phyloP scores from a whole-genome alignment of 257 asterid genomes.

The Mitragyna speciosa region DNA sequence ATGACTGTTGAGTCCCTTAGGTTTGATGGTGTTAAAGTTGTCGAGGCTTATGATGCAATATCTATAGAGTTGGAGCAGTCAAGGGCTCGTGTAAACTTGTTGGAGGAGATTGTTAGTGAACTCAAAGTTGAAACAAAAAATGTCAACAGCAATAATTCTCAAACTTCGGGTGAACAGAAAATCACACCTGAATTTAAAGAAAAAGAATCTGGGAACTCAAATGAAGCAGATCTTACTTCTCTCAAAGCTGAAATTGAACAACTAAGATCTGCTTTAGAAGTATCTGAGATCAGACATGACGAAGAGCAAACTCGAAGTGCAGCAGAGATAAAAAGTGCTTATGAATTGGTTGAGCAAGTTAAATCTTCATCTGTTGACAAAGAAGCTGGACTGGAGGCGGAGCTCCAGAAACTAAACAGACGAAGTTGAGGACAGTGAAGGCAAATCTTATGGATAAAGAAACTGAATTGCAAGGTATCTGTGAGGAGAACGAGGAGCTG shows the following conservation, averaged over 20 bases:
- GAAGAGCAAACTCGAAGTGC: conserved; percentile 54
- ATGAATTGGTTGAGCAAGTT: conserved; percentile 52
- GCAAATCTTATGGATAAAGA: conserved; percentile 90
- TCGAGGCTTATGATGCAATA: conserved; percentile 44
- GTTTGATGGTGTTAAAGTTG: conserved; percentile 54
- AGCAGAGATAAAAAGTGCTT: conserved; percentile 44
- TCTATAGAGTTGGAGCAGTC: conserved; percentile 66
- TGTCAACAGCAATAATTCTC: conserved; percentile 18
- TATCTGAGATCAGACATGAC: conserved; percentile 53
- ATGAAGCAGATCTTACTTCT: conserved; percentile 41
- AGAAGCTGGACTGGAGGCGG: conserved; percentile 56
- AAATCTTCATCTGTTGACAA: conserved; percentile 44
- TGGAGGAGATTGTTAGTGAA: conserved; percentile 62
- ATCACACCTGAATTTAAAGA: conserved; percentile 13
- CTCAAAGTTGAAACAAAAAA: conserved; percentile 40
- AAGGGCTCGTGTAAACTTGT: conserved; percentile 50
- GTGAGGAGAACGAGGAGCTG: conserved; percentile 77
- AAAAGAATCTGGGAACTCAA: conserved; percentile 17
- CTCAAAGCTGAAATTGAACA: conserved; percentile 55
- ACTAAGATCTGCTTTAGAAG: conserved; percentile 59
- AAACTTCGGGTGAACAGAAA: background rate
- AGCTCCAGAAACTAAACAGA: conserved; percentile 38
- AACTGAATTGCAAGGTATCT: conserved; percentile 77
- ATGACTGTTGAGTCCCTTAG: conserved; percentile 53
- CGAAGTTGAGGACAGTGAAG: conserved; percentile 72